Conservation (phyloP, 2,329 filamentous ascomycete species). For the Aspergillus versicolor region DNA sequence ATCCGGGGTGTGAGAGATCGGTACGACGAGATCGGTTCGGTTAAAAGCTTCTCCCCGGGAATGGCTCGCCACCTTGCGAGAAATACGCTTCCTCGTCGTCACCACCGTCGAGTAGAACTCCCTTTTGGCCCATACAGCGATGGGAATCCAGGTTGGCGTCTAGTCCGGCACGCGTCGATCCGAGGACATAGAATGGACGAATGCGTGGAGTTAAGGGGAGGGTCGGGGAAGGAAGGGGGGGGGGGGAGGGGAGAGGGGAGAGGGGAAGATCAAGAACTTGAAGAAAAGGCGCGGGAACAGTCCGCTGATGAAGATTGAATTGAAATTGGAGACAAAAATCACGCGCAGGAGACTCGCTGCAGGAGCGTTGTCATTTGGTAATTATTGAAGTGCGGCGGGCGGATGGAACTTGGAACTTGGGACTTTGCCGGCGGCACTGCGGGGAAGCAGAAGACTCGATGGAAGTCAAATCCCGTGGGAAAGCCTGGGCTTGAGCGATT, state of each 20-base stretch:
- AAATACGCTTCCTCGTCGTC: slow-evolving; percentile 5
- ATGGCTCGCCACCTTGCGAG: slow-evolving; percentile 5
- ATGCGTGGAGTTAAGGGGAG: neutral
- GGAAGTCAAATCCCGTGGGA: neutral
- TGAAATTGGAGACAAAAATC: slow-evolving; percentile 10
- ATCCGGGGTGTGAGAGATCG: slow-evolving; percentile 5
- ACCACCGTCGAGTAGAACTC: slow-evolving; percentile 10
- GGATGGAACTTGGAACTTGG: slow-evolving; percentile 1
- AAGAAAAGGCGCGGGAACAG: neutral
- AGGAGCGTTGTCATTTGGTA: neutral
- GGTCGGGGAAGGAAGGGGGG: neutral
- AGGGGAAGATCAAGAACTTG: neutral
- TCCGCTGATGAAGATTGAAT: neutral
- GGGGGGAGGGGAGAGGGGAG: neutral
- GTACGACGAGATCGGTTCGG: slow-evolving; percentile 5
- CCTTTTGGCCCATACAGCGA: slow-evolving; percentile 13
- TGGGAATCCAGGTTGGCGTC: slow-evolving; percentile 17
- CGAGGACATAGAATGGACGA: slow-evolving; percentile 18
- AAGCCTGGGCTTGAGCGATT: neutral
- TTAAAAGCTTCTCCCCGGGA: slow-evolving; percentile 7
- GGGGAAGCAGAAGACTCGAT: neutral
- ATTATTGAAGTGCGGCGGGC: slow-evolving; percentile 4
- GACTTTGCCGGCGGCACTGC: slow-evolving; percentile 10
- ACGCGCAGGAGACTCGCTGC: neutral
- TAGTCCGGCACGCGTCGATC: slow-evolving; percentile 15